phyloP scores from a whole-genome alignment of 2,329 filamentous ascomycete genomes.

The Aspergillus persii region DNA sequence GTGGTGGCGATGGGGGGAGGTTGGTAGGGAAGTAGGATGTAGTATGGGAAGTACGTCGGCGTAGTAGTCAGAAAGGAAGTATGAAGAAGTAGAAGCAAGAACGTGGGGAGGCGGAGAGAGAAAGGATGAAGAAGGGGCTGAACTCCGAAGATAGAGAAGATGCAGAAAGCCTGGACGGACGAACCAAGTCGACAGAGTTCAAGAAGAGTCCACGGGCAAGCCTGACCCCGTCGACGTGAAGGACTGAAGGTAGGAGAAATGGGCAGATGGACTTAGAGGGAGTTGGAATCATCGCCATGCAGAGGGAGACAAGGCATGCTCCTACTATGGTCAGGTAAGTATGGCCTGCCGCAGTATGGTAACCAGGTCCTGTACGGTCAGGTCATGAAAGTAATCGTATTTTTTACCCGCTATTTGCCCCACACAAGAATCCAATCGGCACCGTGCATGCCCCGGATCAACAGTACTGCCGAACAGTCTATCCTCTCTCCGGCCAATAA shows the following conservation, averaged over 20 bases:
- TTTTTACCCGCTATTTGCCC: neutral
- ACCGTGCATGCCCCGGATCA: neutral
- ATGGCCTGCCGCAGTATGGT: too few relatives aligned
- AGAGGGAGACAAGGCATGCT: neutral
- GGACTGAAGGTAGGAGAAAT: neutral
- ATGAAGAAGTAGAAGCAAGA: constrained; percentile 10
- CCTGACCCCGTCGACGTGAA: too few relatives aligned
- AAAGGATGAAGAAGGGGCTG: constrained; percentile 6
- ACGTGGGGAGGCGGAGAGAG: constrained; percentile 4
- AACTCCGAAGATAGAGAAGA: neutral
- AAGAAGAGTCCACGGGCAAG: too few relatives aligned
- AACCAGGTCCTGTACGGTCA: neutral
- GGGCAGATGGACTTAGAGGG: neutral
- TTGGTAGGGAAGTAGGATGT: constrained; percentile 5
- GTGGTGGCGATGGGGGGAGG: neutral
- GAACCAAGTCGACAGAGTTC: neutral
- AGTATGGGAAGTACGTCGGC: constrained; percentile 3
- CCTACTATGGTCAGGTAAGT: too few relatives aligned
- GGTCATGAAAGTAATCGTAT: neutral
- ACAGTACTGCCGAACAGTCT: neutral
- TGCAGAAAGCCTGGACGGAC: neutral
- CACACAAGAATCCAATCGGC: neutral
- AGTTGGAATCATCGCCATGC: neutral
- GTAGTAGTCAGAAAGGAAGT: constrained; percentile 2
- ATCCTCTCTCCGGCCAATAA: neutral